Evolutionary conservation across 176 grass and related monocot genomes (phyloP).

Genomic region (Poa pratensis): DNA sequence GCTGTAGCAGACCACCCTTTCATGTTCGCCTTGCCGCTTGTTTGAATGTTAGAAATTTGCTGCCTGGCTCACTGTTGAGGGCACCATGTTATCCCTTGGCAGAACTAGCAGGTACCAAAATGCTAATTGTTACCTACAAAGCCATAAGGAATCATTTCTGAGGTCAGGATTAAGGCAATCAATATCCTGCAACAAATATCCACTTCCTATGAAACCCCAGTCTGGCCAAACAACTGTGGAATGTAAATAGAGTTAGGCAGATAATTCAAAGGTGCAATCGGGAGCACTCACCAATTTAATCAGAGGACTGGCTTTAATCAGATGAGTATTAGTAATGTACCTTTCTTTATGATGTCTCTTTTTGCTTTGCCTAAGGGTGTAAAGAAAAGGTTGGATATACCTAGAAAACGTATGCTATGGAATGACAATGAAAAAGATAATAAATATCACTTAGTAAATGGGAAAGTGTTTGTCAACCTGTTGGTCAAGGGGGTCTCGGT

Average conservation of each 20-base stretch:
- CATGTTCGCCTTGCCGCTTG: not conserved
- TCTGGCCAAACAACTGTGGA: not conserved
- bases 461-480: too few relatives aligned
- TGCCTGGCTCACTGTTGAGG: constrained; percentile 2
- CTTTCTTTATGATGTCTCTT: too few relatives aligned
- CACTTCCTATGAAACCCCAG: not conserved
- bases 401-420: too few relatives aligned
- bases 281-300: not conserved
- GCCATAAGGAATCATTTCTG: not conserved
- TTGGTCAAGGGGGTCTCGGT: too few relatives aligned
- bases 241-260: not conserved
- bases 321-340: too few relatives aligned
- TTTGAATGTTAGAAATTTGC: not conserved
- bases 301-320: too few relatives aligned
- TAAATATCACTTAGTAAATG: too few relatives aligned
- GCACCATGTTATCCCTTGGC: not conserved
- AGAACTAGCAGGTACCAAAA: not conserved
- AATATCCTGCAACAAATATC: not conserved
- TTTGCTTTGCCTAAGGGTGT: too few relatives aligned
- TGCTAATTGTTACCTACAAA: not conserved
- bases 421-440: too few relatives aligned
- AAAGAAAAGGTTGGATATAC: too few relatives aligned
- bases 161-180: not conserved
- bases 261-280: not conserved
- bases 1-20: not conserved